Percentiles rank a stretch among this genome's conserved stretches.
These are phyloP conservation scores for Ganoderma lucidum DNA, from an alignment of 1,284 basidiomycete species.

Conservation along the genomic window DNA sequence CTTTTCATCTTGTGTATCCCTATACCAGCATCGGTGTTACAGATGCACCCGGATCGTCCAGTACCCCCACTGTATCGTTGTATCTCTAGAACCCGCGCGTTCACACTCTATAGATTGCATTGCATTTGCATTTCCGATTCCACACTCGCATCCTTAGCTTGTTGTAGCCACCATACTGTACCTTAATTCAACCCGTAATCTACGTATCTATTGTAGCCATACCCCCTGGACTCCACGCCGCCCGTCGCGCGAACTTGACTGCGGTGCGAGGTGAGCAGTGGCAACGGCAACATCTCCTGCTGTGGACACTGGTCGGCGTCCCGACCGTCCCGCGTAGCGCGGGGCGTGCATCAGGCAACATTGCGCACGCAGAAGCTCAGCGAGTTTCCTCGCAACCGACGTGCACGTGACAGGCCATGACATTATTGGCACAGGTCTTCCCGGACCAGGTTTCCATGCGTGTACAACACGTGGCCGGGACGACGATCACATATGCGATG, in stretches of 20 bases:
- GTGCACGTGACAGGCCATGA: constrained; percentile 2
- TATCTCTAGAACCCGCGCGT: constrained; percentile 30
- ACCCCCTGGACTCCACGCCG: neutral
- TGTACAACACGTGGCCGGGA: constrained; percentile 3
- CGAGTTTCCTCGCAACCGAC: neutral
- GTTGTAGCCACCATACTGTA: constrained; percentile 24
- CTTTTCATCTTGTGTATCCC: constrained; percentile 23
- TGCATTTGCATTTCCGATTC: constrained; percentile 8
- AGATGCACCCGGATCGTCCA: constrained; percentile 16
- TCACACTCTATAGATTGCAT: constrained; percentile 23
- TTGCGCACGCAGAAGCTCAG: neutral
- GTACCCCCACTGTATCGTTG: constrained; percentile 25
- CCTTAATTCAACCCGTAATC: constrained; percentile 18
- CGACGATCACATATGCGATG: constrained; percentile 7
- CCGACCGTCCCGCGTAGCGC: constrained; percentile 5
- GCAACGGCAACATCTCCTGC: constrained; percentile 3
- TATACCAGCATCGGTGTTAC: constrained; percentile 16
- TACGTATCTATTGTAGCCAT: constrained; percentile 24
- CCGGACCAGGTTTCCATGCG: constrained; percentile 14
- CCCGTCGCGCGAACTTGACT: neutral
- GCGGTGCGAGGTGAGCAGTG: constrained; percentile 1
- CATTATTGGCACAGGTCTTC: constrained; percentile 4
- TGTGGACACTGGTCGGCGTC: constrained; percentile 3
- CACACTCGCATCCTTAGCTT: constrained; percentile 1
- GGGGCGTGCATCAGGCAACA: constrained; percentile 1